Base-by-base conservation (phyloP, 176 grass and related monocot species). In the Ampelocalamus luodianensis region DNA sequence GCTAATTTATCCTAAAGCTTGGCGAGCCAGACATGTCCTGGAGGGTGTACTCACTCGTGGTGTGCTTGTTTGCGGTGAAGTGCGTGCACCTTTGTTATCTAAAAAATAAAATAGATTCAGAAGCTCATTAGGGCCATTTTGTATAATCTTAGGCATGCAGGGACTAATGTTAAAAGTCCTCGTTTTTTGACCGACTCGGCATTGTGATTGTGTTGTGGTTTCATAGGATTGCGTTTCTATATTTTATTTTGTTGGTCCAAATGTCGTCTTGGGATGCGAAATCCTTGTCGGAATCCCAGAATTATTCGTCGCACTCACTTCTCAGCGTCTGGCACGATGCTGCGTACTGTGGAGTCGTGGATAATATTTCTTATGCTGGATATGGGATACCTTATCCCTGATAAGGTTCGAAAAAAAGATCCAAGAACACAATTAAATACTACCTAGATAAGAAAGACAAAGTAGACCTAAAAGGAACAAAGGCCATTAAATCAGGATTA, bases 211-310 rank as follows among this genome's bases (percentile, higher is more conserved):
- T 24, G 46, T 5, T 22, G 14, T 29, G 51, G 38, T 32, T 61
- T 20, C 24, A 4, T 42, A 68, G 8, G 66, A 42, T 40, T 20
- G 8, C 10, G 16, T 18, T 18, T 20, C 3, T 1, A 13, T 82
- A 29, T 61, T 72, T 36, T 59, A 37, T 37, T 72, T 15, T 1
- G 23, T 23, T 22, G 3, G 39, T 16, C 8, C 54, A 72, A 50
- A 72, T 13, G 65, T 15, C 42, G 44, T 66, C 45, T 74, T 56
- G 69, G 60, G 38, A 87, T 75, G 48, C 4, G 69, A 36, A 37
- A 55, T 44, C 59, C 68, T 8, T 23, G 72, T 82, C 53, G 15
- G 14, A 0, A 53, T 71, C 64, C 43, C 0, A 22, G 32, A 78
- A 85, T 43, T 78, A 23, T 43, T 77, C 54, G 16, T 64, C 72